phyloP scores from a whole-genome alignment of 345 rosid genomes.

The Eucalyptus dawsonii region DNA sequence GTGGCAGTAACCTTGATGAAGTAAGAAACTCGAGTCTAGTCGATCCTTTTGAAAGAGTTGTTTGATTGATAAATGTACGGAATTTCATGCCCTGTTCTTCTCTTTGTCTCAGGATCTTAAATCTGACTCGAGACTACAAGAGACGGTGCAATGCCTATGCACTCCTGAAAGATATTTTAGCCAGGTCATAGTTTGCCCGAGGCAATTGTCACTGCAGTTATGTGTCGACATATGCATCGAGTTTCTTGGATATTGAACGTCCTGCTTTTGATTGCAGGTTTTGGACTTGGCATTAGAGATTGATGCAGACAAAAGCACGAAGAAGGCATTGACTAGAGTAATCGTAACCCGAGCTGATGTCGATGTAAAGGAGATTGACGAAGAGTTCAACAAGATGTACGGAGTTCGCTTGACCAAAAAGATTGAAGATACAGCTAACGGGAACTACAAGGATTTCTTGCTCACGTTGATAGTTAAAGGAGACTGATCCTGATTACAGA shows the following conservation, averaged over 20 bases:
- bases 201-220: neutral
- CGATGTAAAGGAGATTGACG: slow-evolving; percentile 45
- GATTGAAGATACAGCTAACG: slow-evolving; percentile 44
- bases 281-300: slow-evolving; percentile 40
- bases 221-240: neutral
- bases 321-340: slow-evolving; percentile 63
- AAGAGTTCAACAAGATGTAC: slow-evolving; percentile 21
- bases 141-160: slow-evolving; percentile 49
- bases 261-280: slow-evolving; percentile 20
- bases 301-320: slow-evolving; percentile 36
- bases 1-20: slow-evolving; percentile 34
- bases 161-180: slow-evolving; percentile 53
- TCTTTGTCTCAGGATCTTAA: slow-evolving; percentile 32
- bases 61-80: neutral
- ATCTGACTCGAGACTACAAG: slow-evolving; percentile 21
- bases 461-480: slow-evolving; percentile 38
- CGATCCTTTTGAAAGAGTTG: neutral
- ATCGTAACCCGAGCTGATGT: slow-evolving; percentile 55
- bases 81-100: neutral
- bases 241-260: neutral
- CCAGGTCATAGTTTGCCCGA: slow-evolving; percentile 23
- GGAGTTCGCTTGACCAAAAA: slow-evolving; percentile 33
- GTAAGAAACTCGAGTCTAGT: slow-evolving; percentile 4
- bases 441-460: slow-evolving; percentile 76
- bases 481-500: neutral